Evolutionary conservation across 352 stramenopile genomes (phyloP).

Genomic region (Globisporangium megalacanthum): DNA sequence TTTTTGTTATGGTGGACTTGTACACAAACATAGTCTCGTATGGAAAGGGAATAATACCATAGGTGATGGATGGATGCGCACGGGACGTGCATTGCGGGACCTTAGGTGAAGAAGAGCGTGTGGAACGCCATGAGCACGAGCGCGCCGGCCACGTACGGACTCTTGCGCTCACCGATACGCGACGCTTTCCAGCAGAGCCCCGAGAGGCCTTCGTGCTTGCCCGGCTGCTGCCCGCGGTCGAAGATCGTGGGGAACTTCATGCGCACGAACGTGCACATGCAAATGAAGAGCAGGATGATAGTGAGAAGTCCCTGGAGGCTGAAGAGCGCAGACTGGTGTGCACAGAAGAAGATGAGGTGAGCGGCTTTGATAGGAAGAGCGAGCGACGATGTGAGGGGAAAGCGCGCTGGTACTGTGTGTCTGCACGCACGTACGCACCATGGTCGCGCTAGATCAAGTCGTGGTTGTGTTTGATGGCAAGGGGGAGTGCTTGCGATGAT

Average conservation of each 20-base stretch:
- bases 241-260: slow-evolving; percentile 95
- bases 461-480: no score
- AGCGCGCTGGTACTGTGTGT: no score
- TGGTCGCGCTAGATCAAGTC: no score
- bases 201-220: slow-evolving; percentile 82
- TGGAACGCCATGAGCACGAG: slow-evolving; percentile 89
- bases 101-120: slow-evolving; percentile 85
- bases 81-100: no score
- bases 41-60: no score
- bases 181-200: slow-evolving; percentile 92
- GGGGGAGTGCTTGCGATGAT: no score
- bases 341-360: neutral
- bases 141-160: slow-evolving; percentile 77
- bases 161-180: slow-evolving; percentile 90
- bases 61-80: no score
- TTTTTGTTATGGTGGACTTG: no score
- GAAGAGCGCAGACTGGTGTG: slow-evolving; percentile 92
- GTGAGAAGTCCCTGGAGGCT: slow-evolving; percentile 96
- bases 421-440: no score
- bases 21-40: no score
- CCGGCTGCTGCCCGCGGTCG: slow-evolving; percentile 77
- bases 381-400: no score
- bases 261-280: slow-evolving; percentile 95
- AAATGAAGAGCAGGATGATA: slow-evolving; percentile 96
- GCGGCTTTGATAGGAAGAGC: no score